These are phyloP conservation scores for Mycena citricolor DNA, from an alignment of 1,284 basidiomycete genomes.

Conservation along the genomic window DNA sequence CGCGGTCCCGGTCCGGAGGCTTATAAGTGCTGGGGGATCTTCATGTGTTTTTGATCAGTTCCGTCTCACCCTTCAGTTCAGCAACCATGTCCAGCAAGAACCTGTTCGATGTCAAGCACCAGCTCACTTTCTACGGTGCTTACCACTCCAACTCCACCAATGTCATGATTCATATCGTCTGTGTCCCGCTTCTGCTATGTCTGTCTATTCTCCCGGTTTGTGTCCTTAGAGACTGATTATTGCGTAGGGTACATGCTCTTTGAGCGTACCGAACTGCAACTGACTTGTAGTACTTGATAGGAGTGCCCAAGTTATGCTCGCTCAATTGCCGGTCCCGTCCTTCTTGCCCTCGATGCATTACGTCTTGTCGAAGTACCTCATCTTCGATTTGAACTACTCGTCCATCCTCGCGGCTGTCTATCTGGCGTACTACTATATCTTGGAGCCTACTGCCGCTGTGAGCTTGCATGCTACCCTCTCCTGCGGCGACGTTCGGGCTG, in stretches of 20 bases:
- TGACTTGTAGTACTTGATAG: constrained; percentile 40
- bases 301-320: constrained; percentile 61
- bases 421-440: constrained; percentile 69
- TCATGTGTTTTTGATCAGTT: no score
- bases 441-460: constrained; percentile 82
- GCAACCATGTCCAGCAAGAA: constrained; percentile 41
- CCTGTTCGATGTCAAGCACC: constrained; percentile 48
- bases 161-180: constrained; percentile 77
- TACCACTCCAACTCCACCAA: constrained; percentile 85
- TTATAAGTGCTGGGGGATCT: no score
- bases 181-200: constrained; percentile 80
- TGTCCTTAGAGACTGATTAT: constrained; percentile 4
- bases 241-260: constrained; percentile 5
- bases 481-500: no score
- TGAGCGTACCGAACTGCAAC: no score
- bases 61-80: no score
- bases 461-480: constrained; percentile 32
- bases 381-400: constrained; percentile 68
- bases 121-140: constrained; percentile 87
- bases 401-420: constrained; percentile 58
- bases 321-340: constrained; percentile 51
- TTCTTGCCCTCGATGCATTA: constrained; percentile 56
- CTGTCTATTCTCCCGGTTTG: constrained; percentile 11
- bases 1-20: no score
- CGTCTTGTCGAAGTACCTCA: constrained; percentile 59